phyloP scores from a whole-genome alignment of 192 early-diverging fungal species.

The Entomortierella parvispora region DNA sequence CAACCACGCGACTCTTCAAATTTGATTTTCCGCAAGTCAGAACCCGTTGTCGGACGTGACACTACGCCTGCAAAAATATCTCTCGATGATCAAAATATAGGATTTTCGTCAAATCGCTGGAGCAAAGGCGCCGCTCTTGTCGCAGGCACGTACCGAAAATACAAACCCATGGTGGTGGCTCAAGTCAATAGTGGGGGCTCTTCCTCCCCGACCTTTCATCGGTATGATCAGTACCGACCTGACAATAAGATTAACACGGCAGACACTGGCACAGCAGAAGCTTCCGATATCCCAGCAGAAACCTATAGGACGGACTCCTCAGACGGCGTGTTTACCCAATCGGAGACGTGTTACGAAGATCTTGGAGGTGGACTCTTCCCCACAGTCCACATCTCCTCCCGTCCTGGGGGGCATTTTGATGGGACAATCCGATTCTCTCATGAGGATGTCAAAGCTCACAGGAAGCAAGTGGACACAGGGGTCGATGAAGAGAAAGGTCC shows the following conservation, averaged over 20 bases:
- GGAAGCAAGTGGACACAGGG: slow-evolving; percentile 13
- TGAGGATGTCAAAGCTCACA: slow-evolving; percentile 47
- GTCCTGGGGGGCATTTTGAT: slow-evolving; percentile 44
- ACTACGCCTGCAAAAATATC: neutral
- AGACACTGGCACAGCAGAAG: too few species aligned
- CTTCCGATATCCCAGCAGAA: neutral
- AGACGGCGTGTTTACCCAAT: slow-evolving; percentile 7
- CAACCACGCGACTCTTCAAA: neutral
- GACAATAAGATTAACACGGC: too few species aligned
- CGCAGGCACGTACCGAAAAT: slow-evolving; percentile 26
- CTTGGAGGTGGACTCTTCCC: slow-evolving; percentile 27
- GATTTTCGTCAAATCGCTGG: slow-evolving; percentile 1
- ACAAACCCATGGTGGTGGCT: slow-evolving; percentile 40
- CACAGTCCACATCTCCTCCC: slow-evolving; percentile 36
- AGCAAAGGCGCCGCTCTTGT: slow-evolving; percentile 21
- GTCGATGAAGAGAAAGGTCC: slow-evolving; percentile 20
- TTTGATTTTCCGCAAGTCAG: neutral
- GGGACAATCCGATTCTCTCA: slow-evolving; percentile 33
- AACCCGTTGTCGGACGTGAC: neutral
- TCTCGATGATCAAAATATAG: neutral
- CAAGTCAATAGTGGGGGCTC: slow-evolving; percentile 18
- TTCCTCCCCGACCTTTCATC: neutral
- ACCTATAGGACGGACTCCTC: slow-evolving; percentile 7
- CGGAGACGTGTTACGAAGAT: slow-evolving; percentile 17
- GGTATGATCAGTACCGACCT: neutral